Conservation (phyloP, 768 basidiomycete genomes). For the Jaapia argillacea region DNA sequence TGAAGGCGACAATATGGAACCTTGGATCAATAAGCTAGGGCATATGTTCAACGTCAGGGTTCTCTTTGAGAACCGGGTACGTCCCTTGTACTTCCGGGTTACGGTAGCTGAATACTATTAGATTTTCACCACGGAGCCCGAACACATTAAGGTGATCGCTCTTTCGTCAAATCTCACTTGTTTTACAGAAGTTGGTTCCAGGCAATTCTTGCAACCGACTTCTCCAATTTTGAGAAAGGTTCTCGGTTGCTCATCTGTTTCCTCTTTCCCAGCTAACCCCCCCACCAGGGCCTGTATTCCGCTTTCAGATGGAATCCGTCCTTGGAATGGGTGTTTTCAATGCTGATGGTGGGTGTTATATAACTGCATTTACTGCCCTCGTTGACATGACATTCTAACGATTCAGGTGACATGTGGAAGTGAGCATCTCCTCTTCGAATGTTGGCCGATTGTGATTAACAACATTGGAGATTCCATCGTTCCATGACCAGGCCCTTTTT, state of each 20-base stretch:
- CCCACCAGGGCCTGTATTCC: slow-evolving; percentile 14
- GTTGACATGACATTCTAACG: neutral
- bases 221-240: slow-evolving; percentile 27
- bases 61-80: slow-evolving; percentile 23
- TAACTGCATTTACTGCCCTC: neutral
- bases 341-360: slow-evolving; percentile 21
- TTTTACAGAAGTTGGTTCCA: slow-evolving; percentile 6
- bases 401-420: slow-evolving; percentile 28
- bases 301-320: slow-evolving; percentile 14
- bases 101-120: slow-evolving; percentile 7
- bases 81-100: slow-evolving; percentile 4
- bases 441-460: neutral
- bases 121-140: slow-evolving; percentile 33
- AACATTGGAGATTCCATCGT: slow-evolving; percentile 26
- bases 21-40: slow-evolving; percentile 18
- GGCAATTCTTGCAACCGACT: slow-evolving; percentile 28
- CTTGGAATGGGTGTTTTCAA: slow-evolving; percentile 30
- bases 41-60: slow-evolving; percentile 21
- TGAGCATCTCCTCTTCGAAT: slow-evolving; percentile 9
- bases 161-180: neutral
- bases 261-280: neutral
- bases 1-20: slow-evolving; percentile 19
- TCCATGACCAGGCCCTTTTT: slow-evolving; percentile 34
- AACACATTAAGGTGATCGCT: slow-evolving; percentile 26
- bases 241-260: neutral